A percentile compares a stretch with the other conserved stretches of the same genome.
Conservation (phyloP, 2,329 filamentous ascomycete genomes). For the Xylariaceae sp. region DNA sequence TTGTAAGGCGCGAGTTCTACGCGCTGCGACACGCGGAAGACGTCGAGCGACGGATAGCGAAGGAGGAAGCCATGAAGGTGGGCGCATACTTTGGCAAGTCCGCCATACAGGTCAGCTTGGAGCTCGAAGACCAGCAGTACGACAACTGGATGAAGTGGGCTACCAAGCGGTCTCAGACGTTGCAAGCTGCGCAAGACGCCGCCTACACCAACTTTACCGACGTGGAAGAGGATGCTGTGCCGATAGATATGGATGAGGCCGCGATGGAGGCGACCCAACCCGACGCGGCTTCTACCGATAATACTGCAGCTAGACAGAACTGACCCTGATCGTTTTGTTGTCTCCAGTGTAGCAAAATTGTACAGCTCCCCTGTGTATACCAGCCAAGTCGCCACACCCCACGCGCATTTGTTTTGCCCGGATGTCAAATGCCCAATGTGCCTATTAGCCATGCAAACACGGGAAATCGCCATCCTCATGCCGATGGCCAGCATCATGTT, state of each 20-base stretch:
- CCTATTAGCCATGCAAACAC: slow-evolving; percentile 6
- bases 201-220: slow-evolving; percentile 28
- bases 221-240: slow-evolving; percentile 19
- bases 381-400: slow-evolving; percentile 6
- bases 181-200: slow-evolving; percentile 25
- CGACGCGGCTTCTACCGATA: background rate
- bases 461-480: slow-evolving; percentile 7
- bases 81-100: slow-evolving; percentile 86
- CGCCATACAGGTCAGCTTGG: slow-evolving; percentile 70
- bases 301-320: background rate
- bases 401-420: background rate
- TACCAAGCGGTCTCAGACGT: slow-evolving; percentile 25
- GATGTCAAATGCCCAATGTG: background rate
- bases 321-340: background rate
- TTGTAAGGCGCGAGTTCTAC: slow-evolving; percentile 87
- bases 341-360: slow-evolving; percentile 28
- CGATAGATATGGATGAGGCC: slow-evolving; percentile 13
- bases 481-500: background rate
- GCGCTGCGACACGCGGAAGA: slow-evolving; percentile 75
- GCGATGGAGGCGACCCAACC: background rate
- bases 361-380: slow-evolving; percentile 24
- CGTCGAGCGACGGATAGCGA: slow-evolving; percentile 73
- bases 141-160: slow-evolving; percentile 69
- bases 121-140: slow-evolving; percentile 73
- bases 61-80: slow-evolving; percentile 79